Evolutionary conservation across 148 eudicot species (phyloP), one percentile per base, ranked within the genome.

Genomic region (Oxyria digyna): DNA sequence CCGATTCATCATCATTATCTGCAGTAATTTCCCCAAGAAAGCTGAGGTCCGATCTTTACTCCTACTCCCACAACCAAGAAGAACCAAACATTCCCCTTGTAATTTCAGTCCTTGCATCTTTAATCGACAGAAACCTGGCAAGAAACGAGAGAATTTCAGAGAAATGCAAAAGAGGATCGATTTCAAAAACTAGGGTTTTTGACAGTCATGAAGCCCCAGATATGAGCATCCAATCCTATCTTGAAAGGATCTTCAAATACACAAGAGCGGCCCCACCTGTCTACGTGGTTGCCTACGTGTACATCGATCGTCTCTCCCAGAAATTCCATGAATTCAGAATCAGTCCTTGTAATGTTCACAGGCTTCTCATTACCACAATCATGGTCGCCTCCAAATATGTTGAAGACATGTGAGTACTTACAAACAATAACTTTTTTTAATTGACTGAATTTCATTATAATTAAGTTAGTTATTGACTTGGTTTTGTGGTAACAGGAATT

Each of bases 361-460:
- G 98, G 72, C 86, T 94, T 62, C 88, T 94, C 72, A 90, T 94
- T 68, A 94, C 98, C 0, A 94, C 98, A 3, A 82, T 94, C 40
- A 86, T 94, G 97, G 86, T 94, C 46, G 92, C 98, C 4, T 94
- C 98, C 46, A 94, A 94, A 75, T 94, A 88, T 69, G 98, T 88
- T 0, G 95, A 88, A 74, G 95, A 88, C 84, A 85, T 82, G 95
- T 88, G 72, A 88, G 95, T 82, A 21, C 21, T n/a, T 31, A 24
- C 59, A 42, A n/a, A n/a, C 9, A 6, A 5, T 8, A 2, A 35
- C 8, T n/a, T n/a, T 48, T 20, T 50, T 21, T 8, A 21, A 62
- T 37, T 18, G n/a, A n/a, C n/a, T n/a, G n/a, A n/a, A n/a, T n/a
- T n/a, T n/a, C n/a, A n/a, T n/a, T n/a, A n/a, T n/a, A 12, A 50